Base-by-base conservation (phyloP, 495 filamentous ascomycete species). In the Penicillium psychrofluorescens region DNA sequence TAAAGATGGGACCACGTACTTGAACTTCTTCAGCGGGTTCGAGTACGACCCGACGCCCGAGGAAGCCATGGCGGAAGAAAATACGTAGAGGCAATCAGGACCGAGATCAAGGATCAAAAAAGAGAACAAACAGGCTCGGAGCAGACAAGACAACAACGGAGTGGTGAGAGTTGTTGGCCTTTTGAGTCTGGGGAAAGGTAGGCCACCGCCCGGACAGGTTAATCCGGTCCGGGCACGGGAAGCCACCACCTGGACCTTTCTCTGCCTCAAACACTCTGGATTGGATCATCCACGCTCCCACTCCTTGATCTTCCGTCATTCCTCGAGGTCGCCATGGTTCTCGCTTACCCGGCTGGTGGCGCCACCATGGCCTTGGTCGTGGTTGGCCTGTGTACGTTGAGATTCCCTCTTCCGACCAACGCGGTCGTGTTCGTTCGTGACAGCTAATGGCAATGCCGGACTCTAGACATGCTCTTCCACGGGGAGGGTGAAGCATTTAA, bases 1-100 rank as follows among this genome's bases (percentile, higher is more conserved):
- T 16, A 46, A 11, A 14, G 2, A 0, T 16, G 2, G 33, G 28
- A 27, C 39, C 49, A 55, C 77, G 51, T 73, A 96, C 90, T 98
- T 98, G 82, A 95, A 98, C 64, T 98, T 98, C 85, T 98, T 98
- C 72, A 98, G 68, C 45, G 92, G 92, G 78, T 98, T 98, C 69
- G 89, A 95, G 75, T 98, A 98, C 49, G 88, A 85, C 71, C 88
- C 86, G 58, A 79, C 85, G 50, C 79, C 67, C 40, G 76, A 72
- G 47, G 70, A 58, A 48, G 76, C 75, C 77, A 81, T 80, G 62
- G 54, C 63, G 54, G 45, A 43, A 49, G 49, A 43, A 38, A 44
- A 22, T 44, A 40, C 30, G 29, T 45, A 51, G 41, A 50, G 51
- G 46, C 22, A 22, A 22, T 22, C 22, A 22, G 22, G 22, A 22